These are phyloP conservation scores for Malus sylvestris DNA, from an alignment of 306 rosid genomes.

Conservation along the genomic window DNA sequence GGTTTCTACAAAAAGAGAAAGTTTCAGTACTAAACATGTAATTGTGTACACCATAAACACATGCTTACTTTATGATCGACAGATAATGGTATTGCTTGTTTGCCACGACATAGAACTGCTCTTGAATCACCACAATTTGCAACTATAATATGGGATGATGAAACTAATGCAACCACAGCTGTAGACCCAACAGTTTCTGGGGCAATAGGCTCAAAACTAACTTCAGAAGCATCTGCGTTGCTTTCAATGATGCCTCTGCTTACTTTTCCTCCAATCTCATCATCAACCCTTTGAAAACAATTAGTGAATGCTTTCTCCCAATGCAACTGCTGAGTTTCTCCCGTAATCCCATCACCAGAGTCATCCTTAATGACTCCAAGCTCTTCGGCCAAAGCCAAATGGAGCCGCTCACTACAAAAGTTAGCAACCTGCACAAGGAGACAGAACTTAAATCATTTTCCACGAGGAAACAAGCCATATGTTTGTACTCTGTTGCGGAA, in stretches of 20 bases:
- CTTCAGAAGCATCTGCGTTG: slow-evolving; percentile 13
- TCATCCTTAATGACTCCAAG: slow-evolving; percentile 20
- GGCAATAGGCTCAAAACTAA: slow-evolving; percentile 31
- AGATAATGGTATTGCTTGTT: slow-evolving; percentile 44
- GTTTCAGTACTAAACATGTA: neutral
- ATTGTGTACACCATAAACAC: neutral
- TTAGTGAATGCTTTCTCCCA: slow-evolving; percentile 43
- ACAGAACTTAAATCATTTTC: neutral
- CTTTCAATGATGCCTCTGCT: slow-evolving; percentile 6
- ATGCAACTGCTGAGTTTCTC: slow-evolving; percentile 23
- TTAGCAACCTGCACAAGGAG: slow-evolving; percentile 43
- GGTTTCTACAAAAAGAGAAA: neutral
- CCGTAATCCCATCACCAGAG: slow-evolving; percentile 16
- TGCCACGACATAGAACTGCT: slow-evolving; percentile 53
- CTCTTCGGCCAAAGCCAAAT: slow-evolving; percentile 47
- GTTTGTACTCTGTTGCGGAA: neutral
- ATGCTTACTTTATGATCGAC: slow-evolving; percentile 47
- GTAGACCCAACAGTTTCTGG: slow-evolving; percentile 62
- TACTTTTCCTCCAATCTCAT: slow-evolving; percentile 44
- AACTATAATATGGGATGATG: slow-evolving; percentile 52
- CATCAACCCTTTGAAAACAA: slow-evolving; percentile 45
- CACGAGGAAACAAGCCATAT: neutral
- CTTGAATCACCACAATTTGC: slow-evolving; percentile 61
- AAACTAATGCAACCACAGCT: slow-evolving; percentile 46
- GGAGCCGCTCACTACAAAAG: slow-evolving; percentile 46